Evolutionary conservation across 2,329 filamentous ascomycete species (phyloP).

Genomic region (Rhynchosporium secalis): DNA sequence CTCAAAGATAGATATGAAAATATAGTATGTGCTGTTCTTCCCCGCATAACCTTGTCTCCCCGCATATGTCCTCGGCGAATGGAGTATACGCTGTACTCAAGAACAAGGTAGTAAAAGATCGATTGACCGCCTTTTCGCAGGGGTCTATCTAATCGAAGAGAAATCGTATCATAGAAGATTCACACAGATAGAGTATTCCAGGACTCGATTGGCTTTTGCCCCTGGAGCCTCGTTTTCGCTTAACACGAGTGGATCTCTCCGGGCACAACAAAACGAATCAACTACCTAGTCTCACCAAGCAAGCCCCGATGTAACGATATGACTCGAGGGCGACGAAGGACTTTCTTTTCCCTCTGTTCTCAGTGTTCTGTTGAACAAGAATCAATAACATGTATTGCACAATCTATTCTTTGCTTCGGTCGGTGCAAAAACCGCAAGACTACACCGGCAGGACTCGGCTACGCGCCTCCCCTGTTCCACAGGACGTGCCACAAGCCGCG

Average conservation of each 20-base stretch:
- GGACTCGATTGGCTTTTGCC: neutral
- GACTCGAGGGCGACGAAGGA: neutral
- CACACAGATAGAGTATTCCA: neutral
- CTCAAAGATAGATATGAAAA: neutral
- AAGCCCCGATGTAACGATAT: neutral
- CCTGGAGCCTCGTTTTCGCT: neutral
- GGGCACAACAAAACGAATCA: neutral
- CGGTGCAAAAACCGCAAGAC: neutral
- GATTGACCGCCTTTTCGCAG: too few relatives aligned
- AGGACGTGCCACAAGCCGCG: conserved; percentile 3
- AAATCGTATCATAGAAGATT: neutral
- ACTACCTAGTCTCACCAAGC: neutral
- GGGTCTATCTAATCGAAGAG: neutral
- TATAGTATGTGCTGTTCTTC: neutral
- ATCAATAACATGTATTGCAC: neutral
- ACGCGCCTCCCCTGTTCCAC: neutral
- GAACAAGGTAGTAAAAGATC: neutral
- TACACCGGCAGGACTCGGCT: neutral
- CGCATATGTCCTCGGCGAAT: neutral
- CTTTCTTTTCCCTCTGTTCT: neutral
- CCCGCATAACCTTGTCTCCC: conserved; percentile 1
- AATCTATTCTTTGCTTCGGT: neutral
- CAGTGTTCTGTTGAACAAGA: neutral
- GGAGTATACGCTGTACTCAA: neutral
- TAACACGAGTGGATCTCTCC: neutral